phyloP scores from a whole-genome alignment of 2,329 filamentous ascomycete genomes.

The Penicillium frequentans region DNA sequence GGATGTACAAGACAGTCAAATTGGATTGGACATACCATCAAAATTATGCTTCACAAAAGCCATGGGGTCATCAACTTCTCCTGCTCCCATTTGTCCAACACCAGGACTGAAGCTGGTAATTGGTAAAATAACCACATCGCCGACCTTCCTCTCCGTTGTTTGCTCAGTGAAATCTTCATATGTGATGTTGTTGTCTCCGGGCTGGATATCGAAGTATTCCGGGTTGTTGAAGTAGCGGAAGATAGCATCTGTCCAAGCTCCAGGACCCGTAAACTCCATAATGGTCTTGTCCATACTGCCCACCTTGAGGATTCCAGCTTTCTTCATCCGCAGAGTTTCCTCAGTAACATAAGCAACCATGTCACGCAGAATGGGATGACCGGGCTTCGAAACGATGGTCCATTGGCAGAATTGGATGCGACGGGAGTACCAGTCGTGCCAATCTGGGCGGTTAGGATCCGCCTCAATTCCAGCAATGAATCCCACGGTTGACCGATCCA shows the following conservation, averaged over 20 bases:
- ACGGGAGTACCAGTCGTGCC: constrained; percentile 93
- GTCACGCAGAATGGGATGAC: constrained; percentile 86
- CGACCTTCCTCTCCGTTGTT: constrained; percentile 77
- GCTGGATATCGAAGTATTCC: constrained; percentile 77
- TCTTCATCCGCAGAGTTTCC: constrained; percentile 74
- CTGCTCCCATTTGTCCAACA: constrained; percentile 87
- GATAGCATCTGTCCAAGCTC: constrained; percentile 87
- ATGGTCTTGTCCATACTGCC: constrained; percentile 69
- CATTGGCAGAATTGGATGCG: constrained; percentile 98
- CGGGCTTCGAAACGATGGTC: constrained; percentile 95
- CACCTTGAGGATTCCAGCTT: constrained; percentile 61
- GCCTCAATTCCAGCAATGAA: constrained; percentile 94
- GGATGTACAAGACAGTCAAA: neutral
- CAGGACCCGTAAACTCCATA: constrained; percentile 92
- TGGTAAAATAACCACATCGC: constrained; percentile 88
- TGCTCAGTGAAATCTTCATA: constrained; percentile 90
- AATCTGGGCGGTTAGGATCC: constrained; percentile 88
- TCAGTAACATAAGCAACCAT: constrained; percentile 84
- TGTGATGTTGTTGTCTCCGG: constrained; percentile 69
- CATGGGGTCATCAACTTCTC: constrained; percentile 87
- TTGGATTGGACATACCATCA: constrained; percentile 62
- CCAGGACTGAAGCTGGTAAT: constrained; percentile 98
- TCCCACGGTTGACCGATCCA: constrained; percentile 76
- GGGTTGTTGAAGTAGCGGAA: constrained; percentile 94
- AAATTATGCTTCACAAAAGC: constrained; percentile 98